phyloP scores from a whole-genome alignment of 768 basidiomycete species.

The Leccinum arenicola region DNA sequence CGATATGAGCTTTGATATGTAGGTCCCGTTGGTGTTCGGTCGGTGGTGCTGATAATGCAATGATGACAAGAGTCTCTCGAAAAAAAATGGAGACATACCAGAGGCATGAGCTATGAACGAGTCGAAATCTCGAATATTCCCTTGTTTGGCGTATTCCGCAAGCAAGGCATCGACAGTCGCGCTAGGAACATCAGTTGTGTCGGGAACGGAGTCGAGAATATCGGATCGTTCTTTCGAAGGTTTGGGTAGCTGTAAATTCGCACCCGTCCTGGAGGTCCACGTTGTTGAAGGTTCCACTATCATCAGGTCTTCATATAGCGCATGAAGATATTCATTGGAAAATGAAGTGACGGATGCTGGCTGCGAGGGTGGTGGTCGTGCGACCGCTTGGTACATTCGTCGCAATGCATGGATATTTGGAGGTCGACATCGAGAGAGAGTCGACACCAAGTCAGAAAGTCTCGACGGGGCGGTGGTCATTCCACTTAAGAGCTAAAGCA shows the following conservation, averaged over 20 bases:
- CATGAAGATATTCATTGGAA: conserved; percentile 14
- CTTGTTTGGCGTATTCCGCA: conserved; percentile 44
- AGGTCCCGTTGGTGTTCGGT: conserved; percentile 63
- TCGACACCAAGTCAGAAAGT: conserved; percentile 6
- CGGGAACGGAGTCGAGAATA: background rate
- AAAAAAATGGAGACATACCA: conserved; percentile 33
- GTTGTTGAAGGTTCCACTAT: conserved; percentile 20
- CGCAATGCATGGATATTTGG: conserved; percentile 5
- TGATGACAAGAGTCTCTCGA: background rate
- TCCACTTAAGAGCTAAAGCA: background rate
- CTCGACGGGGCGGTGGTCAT: conserved; percentile 7
- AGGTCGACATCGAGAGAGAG: conserved; percentile 7
- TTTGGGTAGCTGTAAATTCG: conserved; percentile 5
- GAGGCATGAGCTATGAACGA: conserved; percentile 39
- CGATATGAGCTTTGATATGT: conserved; percentile 66
- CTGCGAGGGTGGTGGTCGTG: background rate
- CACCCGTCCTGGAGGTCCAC: background rate
- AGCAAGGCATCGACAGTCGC: conserved; percentile 47
- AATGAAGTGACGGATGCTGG: conserved; percentile 13
- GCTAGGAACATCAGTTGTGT: conserved; percentile 33
- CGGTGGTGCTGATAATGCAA: conserved; percentile 32
- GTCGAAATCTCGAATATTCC: conserved; percentile 47
- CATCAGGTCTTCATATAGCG: conserved; percentile 43
- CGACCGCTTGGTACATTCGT: conserved; percentile 21
- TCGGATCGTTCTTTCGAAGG: conserved; percentile 4